Evolutionary conservation across 139 green algal species (phyloP), one percentile per base, ranked within the genome.

Genomic region (Tetradesmus obliquus): DNA sequence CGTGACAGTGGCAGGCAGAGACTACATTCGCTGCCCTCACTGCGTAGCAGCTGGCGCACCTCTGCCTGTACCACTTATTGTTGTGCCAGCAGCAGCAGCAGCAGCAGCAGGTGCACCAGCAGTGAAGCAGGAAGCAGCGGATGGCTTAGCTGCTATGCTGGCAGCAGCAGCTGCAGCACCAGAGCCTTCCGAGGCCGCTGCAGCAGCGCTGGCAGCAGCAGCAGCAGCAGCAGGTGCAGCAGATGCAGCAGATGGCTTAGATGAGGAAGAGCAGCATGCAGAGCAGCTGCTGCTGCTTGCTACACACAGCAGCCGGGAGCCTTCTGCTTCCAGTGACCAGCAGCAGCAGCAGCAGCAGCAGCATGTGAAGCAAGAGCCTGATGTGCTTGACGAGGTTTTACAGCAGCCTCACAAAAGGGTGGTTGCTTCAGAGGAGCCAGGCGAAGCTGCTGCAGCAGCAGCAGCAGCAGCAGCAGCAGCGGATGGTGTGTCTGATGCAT

Each of bases 11-110:
- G 62, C 79, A 60, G 84, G 51, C 15, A 81, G 32, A 15, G 84
- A 89, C 32, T 89, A 66, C 84, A 89, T 89, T 1, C 53, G 62
- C 32, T 89, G 84, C 55, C 84, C 84, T 5, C 9, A 22, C 20
- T 89, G 84, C 62, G 32, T 62, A 8, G 84, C 84, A 15, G 84
- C 84, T 66, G 62, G 15, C 3, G 45, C 55, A 10, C 84, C 45
- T 6, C 32, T 60, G 13, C 60, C 84, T 8, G 62, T 19, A 13
- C 20, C n/a, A 3, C 17, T 57, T 58, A 3, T 22, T 5, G 12
- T 13, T 32, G 17, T 17, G 5, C 4, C 84, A 17, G 62, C 84
- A 53, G 84, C 60, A 51, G n/a, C 22, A 74, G 55, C 5, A 76
- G 55, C 22, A 22, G 82, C 55, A 32, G 57, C 66, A 24, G 2